Evolutionary conservation across 495 filamentous ascomycete species (phyloP).

Genomic region (Haplographium delicatum): DNA sequence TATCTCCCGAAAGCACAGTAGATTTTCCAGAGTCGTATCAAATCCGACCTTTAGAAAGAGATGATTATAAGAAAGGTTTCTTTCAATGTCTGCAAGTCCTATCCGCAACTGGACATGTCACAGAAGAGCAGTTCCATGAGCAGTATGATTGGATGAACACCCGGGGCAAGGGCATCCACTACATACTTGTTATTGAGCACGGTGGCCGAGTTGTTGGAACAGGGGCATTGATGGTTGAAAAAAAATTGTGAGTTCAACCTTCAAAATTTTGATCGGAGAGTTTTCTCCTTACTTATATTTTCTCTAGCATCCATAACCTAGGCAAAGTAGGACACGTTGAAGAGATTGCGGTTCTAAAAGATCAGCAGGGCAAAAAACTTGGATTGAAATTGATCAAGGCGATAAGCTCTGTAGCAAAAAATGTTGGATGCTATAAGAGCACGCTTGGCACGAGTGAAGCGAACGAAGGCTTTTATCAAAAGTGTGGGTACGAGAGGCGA

Average conservation of each 20-base stretch:
- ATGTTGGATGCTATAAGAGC: conserved; percentile 87
- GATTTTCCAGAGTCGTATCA: conserved; percentile 71
- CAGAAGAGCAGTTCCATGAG: conserved; percentile 62
- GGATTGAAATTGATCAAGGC: conserved; percentile 87
- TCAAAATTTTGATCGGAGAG: background rate
- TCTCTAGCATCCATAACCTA: conserved; percentile 57
- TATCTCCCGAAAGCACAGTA: conserved; percentile 64
- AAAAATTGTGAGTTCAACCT: conserved; percentile 60
- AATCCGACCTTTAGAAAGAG: conserved; percentile 69
- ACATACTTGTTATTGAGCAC: conserved; percentile 75
- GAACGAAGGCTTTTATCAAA: conserved; percentile 95
- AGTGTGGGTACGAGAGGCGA: conserved; percentile 88
- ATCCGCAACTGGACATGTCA: conserved; percentile 84
- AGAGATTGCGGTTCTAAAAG: conserved; percentile 86
- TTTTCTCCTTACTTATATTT: background rate
- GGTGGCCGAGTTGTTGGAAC: conserved; percentile 70
- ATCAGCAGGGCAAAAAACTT: conserved; percentile 93
- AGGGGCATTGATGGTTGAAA: conserved; percentile 76
- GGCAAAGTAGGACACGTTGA: conserved; percentile 89
- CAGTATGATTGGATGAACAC: conserved; percentile 78
- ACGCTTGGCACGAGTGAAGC: conserved; percentile 50
- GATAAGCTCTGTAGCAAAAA: conserved; percentile 73
- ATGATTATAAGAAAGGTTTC: conserved; percentile 73
- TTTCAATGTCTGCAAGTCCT: conserved; percentile 88
- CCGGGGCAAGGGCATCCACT: conserved; percentile 68